A percentile compares a stretch with the other conserved stretches of the same genome.
phyloP scores from a whole-genome alignment of 2,329 filamentous ascomycete species.

The Trichocomaceae sp. region DNA sequence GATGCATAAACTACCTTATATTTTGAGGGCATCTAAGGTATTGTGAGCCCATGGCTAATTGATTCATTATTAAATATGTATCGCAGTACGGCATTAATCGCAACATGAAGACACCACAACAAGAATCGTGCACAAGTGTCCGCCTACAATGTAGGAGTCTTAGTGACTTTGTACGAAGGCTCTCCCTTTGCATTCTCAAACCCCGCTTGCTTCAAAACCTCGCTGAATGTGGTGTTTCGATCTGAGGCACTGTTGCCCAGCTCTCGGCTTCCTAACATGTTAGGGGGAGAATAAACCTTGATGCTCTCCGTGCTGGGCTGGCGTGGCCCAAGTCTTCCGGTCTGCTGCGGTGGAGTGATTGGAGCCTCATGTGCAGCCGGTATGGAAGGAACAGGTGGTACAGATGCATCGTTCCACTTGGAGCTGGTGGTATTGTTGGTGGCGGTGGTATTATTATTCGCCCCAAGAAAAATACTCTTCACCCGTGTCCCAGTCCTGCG shows the following conservation, averaged over 20 bases:
- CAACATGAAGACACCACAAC: too few relatives aligned
- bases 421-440: constrained; percentile 15
- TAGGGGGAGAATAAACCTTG: constrained; percentile 40
- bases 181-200: constrained; percentile 26
- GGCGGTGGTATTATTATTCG: constrained; percentile 14
- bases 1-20: background rate
- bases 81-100: constrained; percentile 2
- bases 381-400: constrained; percentile 19
- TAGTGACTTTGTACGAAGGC: constrained; percentile 24
- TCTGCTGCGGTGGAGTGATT: constrained; percentile 23
- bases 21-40: too few relatives aligned
- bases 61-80: background rate
- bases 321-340: constrained; percentile 15
- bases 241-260: background rate
- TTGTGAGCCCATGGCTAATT: background rate
- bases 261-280: constrained; percentile 17
- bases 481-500: constrained; percentile 32
- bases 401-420: constrained; percentile 18
- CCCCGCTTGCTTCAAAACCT: constrained; percentile 33
- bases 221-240: constrained; percentile 21
- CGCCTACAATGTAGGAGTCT: constrained; percentile 14
- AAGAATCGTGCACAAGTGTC: too few relatives aligned
- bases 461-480: constrained; percentile 28
- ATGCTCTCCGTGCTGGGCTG: constrained; percentile 41
- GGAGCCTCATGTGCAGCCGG: constrained; percentile 11